phyloP scores from a whole-genome alignment of 371 early-diverging fungal species.

The Mucor irregularis region DNA sequence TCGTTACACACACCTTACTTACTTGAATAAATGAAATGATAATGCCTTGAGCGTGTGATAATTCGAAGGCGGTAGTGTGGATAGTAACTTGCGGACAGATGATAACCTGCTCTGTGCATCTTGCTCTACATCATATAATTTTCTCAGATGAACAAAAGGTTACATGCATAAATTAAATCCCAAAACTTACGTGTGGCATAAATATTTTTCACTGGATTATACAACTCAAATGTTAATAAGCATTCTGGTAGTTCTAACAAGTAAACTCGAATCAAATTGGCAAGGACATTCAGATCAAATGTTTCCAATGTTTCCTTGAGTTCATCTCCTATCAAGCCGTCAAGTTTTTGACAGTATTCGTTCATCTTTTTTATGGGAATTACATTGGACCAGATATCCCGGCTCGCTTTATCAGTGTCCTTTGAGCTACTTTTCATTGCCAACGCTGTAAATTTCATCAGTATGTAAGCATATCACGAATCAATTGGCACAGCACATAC shows the following conservation, averaged over 20 bases:
- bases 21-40: constrained; percentile 40
- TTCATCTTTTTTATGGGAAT: constrained; percentile 33
- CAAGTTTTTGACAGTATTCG: constrained; percentile 58
- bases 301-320: constrained; percentile 53
- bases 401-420: constrained; percentile 9
- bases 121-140: constrained; percentile 21
- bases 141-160: too few species aligned
- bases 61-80: constrained; percentile 53
- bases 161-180: too few species aligned
- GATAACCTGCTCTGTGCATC: constrained; percentile 40
- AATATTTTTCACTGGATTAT: constrained; percentile 68
- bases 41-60: constrained; percentile 56
- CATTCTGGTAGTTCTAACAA: constrained; percentile 75
- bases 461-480: background rate
- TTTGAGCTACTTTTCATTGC: constrained; percentile 3
- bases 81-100: constrained; percentile 55
- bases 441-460: background rate
- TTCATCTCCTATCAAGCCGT: constrained; percentile 46
- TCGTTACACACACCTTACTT: background rate
- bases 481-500: constrained; percentile 31
- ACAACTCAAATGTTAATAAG: constrained; percentile 68
- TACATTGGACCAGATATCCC: constrained; percentile 59
- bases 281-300: constrained; percentile 57
- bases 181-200: constrained; percentile 35
- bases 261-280: constrained; percentile 64